phyloP scores from a whole-genome alignment of 768 basidiomycete species.

The Cytidiella melzeri region DNA sequence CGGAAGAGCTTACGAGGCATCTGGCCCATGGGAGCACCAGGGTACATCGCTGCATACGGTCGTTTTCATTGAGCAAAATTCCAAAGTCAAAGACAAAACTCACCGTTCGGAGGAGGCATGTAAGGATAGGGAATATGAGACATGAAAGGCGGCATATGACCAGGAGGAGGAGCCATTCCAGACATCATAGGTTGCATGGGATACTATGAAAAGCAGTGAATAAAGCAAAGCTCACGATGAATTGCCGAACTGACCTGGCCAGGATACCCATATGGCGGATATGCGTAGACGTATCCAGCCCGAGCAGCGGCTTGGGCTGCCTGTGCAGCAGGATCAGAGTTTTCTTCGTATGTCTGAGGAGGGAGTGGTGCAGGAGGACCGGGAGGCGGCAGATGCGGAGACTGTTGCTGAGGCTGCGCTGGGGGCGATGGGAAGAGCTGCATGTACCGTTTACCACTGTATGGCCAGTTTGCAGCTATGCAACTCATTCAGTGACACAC shows the following conservation, averaged over 20 bases:
- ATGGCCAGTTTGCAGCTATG: slow-evolving; percentile 78
- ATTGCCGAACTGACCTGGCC: slow-evolving; percentile 52
- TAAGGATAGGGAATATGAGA: slow-evolving; percentile 82
- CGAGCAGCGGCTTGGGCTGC: slow-evolving; percentile 36
- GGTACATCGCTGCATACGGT: slow-evolving; percentile 64
- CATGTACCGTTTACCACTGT: slow-evolving; percentile 81
- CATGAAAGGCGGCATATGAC: slow-evolving; percentile 83
- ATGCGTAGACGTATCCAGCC: slow-evolving; percentile 63
- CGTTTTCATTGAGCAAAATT: neutral
- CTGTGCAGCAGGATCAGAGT: slow-evolving; percentile 49
- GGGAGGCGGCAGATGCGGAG: slow-evolving; percentile 60
- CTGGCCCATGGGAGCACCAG: slow-evolving; percentile 74
- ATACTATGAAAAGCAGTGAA: slow-evolving; percentile 7
- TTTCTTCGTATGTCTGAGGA: slow-evolving; percentile 73
- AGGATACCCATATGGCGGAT: slow-evolving; percentile 72
- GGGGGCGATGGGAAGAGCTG: slow-evolving; percentile 65
- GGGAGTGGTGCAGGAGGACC: slow-evolving; percentile 64
- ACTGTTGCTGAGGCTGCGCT: slow-evolving; percentile 56
- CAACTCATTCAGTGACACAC: neutral
- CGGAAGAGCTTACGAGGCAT: slow-evolving; percentile 65
- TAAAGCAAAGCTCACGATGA: slow-evolving; percentile 1
- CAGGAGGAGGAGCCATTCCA: slow-evolving; percentile 76
- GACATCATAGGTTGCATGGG: slow-evolving; percentile 69
- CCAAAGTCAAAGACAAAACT: slow-evolving; percentile 18
- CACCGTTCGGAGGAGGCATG: slow-evolving; percentile 73